phyloP scores from a whole-genome alignment of 148 eudicot species.

The Polygonum aviculare region DNA sequence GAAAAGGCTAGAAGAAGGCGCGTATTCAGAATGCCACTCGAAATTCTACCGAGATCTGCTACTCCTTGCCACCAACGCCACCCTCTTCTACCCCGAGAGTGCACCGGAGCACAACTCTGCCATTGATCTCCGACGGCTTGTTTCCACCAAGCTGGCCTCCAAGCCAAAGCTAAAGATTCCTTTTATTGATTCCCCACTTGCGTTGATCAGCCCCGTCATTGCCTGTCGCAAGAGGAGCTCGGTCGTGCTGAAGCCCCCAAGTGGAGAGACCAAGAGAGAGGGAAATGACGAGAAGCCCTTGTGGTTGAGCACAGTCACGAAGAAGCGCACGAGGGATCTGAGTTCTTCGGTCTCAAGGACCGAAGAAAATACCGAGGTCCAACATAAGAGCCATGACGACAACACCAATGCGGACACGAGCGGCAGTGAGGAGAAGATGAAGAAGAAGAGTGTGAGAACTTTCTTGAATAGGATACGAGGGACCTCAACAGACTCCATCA shows the following conservation, averaged over 20 bases:
- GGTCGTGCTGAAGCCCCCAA: slow-evolving; percentile 27
- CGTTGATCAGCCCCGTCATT: slow-evolving; percentile 28
- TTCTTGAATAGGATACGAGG: slow-evolving; percentile 25
- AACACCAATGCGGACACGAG: slow-evolving; percentile 15
- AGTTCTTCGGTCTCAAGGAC: slow-evolving; percentile 11
- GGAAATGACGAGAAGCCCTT: slow-evolving; percentile 12
- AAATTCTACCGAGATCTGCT: slow-evolving; percentile 48
- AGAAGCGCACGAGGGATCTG: slow-evolving; percentile 41
- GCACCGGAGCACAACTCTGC: slow-evolving; percentile 39
- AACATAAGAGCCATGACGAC: not conserved
- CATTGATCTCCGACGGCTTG: slow-evolving; percentile 34
- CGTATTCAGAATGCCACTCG: slow-evolving; percentile 28
- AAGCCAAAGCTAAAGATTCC: slow-evolving; percentile 1
- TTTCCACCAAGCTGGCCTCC: slow-evolving; percentile 20
- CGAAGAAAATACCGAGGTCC: not conserved
- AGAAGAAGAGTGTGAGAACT: slow-evolving; percentile 27
- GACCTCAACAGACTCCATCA: slow-evolving; percentile 14
- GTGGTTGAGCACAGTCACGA: slow-evolving; percentile 26
- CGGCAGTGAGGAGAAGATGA: slow-evolving; percentile 20
- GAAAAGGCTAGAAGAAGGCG: slow-evolving; percentile 39
- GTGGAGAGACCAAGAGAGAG: slow-evolving; percentile 25
- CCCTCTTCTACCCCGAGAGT: slow-evolving; percentile 32
- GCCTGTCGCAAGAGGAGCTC: slow-evolving; percentile 58
- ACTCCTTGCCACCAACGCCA: slow-evolving; percentile 47
- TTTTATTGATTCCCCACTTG: not conserved